A percentile compares a stretch with the other conserved stretches of the same genome.
These are phyloP conservation scores for Mycena leptocephala DNA, from an alignment of 768 basidiomycete species.

Conservation along the genomic window DNA sequence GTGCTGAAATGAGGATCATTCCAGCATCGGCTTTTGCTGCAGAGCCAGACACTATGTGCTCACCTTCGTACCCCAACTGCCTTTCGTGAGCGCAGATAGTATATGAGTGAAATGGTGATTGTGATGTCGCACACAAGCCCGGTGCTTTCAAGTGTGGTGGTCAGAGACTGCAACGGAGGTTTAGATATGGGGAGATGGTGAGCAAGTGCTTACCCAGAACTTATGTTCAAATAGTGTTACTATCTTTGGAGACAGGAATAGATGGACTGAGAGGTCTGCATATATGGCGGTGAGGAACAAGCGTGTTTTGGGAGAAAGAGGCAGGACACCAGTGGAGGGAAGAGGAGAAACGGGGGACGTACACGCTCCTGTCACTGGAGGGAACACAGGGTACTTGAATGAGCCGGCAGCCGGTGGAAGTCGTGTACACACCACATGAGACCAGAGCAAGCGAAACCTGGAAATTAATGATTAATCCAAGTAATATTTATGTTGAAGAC, in stretches of 20 bases:
- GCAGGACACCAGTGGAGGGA: slow-evolving; percentile 7
- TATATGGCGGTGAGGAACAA: not conserved
- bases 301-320: too few species aligned
- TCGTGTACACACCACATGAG: slow-evolving; percentile 6
- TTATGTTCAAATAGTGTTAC: slow-evolving; percentile 3
- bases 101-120: too few species aligned
- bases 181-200: too few species aligned
- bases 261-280: slow-evolving; percentile 1
- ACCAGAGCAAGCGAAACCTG: too few species aligned
- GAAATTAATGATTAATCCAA: slow-evolving; percentile 1
- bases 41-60: too few species aligned
- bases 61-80: too few species aligned
- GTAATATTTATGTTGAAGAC: slow-evolving; percentile 1
- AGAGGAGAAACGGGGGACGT: too few species aligned
- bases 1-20: too few species aligned
- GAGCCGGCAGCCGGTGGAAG: slow-evolving; percentile 4
- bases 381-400: slow-evolving; percentile 1
- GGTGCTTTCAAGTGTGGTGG: slow-evolving; percentile 2
- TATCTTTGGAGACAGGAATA: slow-evolving; percentile 8
- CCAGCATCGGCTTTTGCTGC: too few species aligned
- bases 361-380: slow-evolving; percentile 1
- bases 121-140: too few species aligned
- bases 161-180: not conserved
- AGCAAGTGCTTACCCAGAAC: slow-evolving; percentile 5
- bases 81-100: too few species aligned